phyloP scores from a whole-genome alignment of 208 protist genomes.

The Balamuthia mandrillaris region DNA sequence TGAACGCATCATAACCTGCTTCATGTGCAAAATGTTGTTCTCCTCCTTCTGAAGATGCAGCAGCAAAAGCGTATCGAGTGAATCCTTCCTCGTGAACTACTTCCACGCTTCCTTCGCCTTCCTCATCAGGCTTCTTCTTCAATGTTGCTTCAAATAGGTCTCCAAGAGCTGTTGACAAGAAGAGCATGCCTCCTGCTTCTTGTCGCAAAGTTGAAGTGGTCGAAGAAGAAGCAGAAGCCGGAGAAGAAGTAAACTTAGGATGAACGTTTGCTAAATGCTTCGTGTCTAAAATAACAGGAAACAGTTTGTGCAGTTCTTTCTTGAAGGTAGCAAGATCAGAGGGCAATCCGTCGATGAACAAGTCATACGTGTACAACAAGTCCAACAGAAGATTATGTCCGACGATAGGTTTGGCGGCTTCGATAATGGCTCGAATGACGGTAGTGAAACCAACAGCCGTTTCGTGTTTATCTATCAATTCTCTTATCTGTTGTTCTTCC shows the following conservation, averaged over 20 bases:
- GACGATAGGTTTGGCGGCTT: neutral
- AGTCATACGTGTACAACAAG: neutral
- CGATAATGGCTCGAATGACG: neutral
- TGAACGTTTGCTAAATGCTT: neutral
- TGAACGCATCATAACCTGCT: conserved; percentile 14
- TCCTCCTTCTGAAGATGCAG: too few species aligned
- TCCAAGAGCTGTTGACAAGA: neutral
- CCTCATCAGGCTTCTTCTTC: too few species aligned
- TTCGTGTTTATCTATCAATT: neutral
- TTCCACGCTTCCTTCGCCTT: neutral
- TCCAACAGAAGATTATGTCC: neutral
- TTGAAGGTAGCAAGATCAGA: neutral
- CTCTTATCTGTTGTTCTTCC: too few species aligned
- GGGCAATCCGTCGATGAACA: neutral
- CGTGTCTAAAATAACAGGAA: neutral
- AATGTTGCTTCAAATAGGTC: neutral
- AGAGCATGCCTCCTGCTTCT: neutral
- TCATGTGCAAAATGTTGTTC: neutral
- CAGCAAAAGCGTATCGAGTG: neutral
- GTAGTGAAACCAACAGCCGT: neutral
- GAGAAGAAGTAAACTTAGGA: neutral
- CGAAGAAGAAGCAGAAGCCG: neutral
- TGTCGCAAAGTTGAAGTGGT: neutral
- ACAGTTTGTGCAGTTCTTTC: neutral
- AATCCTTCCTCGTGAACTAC: neutral